phyloP scores from a whole-genome alignment of 371 early-diverging fungal species.

The Basidiobolus meristosporus region DNA sequence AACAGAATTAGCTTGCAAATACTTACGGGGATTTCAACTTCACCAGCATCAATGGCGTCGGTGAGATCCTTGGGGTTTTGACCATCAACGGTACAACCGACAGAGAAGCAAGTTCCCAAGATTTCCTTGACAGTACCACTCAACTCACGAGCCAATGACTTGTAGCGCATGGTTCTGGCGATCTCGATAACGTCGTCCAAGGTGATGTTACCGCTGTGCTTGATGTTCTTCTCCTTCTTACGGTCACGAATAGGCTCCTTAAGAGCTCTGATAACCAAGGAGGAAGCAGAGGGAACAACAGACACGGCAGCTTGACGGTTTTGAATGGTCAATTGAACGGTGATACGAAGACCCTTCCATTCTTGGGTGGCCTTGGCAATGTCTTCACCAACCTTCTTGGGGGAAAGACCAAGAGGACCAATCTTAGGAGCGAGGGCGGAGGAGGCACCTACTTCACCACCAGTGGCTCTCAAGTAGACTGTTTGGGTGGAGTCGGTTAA shows the following conservation, averaged over 20 bases:
- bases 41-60: conserved; percentile 49
- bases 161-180: conserved; percentile 89
- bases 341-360: conserved; percentile 97
- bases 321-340: conserved; percentile 96
- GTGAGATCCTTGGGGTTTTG: conserved; percentile 68
- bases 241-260: conserved; percentile 98
- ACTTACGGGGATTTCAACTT: conserved; percentile 73
- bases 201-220: conserved; percentile 85
- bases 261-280: conserved; percentile 96
- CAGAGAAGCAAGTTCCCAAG: conserved; percentile 89
- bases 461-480: conserved; percentile 90
- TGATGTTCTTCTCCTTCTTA: conserved; percentile 99
- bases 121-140: conserved; percentile 97
- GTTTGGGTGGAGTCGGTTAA: conserved; percentile 1
- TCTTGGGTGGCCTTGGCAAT: conserved; percentile 98
- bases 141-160: conserved; percentile 77
- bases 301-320: conserved; percentile 98
- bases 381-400: conserved; percentile 99
- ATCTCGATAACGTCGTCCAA: conserved; percentile 89
- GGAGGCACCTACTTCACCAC: conserved; percentile 98
- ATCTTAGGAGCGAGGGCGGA: conserved; percentile 98
- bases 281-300: conserved; percentile 93
- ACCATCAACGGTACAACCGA: conserved; percentile 96
- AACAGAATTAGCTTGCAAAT: not conserved
- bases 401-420: conserved; percentile 98